Conservation (phyloP, 306 rosid species). For the Morella rubra region DNA sequence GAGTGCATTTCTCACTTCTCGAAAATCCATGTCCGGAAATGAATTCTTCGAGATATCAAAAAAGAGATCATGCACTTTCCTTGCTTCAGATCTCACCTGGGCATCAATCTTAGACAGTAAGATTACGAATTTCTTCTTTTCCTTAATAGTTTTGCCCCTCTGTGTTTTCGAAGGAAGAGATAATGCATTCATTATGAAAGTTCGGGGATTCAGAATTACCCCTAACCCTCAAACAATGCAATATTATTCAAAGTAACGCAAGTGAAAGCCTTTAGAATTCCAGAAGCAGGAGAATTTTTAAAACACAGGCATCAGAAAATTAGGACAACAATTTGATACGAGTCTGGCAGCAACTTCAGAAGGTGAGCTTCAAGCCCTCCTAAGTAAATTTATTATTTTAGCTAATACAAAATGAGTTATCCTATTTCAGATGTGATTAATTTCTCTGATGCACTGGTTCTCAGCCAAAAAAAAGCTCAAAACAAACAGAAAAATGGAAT, state of each 20-base stretch:
- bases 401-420: neutral
- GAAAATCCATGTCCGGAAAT: slow-evolving; percentile 78
- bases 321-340: neutral
- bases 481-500: neutral
- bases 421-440: slow-evolving; percentile 1
- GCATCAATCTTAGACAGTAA: slow-evolving; percentile 23
- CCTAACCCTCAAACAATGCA: neutral
- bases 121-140: slow-evolving; percentile 11
- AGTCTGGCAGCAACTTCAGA: neutral
- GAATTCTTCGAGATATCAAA: slow-evolving; percentile 77
- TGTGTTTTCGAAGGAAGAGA: neutral
- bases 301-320: neutral
- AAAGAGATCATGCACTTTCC: slow-evolving; percentile 88
- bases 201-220: neutral
- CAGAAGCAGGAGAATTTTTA: neutral
- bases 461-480: neutral
- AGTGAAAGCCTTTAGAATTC: neutral
- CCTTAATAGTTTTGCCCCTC: neutral
- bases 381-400: neutral
- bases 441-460: slow-evolving; percentile 5
- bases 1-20: slow-evolving; percentile 67
- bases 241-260: neutral
- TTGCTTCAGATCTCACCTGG: slow-evolving; percentile 86
- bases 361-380: neutral
- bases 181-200: neutral